Percentiles rank a stretch among this genome's conserved stretches.
These are phyloP conservation scores for Candida ficus DNA, from an alignment of 805 yeast species.

Conservation along the genomic window DNA sequence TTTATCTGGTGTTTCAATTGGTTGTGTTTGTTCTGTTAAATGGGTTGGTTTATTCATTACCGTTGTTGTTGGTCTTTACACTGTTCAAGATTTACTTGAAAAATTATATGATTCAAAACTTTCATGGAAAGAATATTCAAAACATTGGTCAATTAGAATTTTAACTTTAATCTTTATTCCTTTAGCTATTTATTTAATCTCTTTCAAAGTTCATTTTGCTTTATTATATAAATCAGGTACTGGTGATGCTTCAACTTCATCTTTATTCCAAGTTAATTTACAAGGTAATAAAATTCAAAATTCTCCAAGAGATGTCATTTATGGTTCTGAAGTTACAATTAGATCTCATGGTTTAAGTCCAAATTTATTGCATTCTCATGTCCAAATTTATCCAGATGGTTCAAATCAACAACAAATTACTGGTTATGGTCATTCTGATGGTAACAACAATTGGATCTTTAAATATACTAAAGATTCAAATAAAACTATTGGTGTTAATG, in stretches of 20 bases:
- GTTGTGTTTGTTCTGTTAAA: constrained; percentile 80
- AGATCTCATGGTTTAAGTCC: constrained; percentile 70
- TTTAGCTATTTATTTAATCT: constrained; percentile 54
- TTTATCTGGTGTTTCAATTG: constrained; percentile 62
- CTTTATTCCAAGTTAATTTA: constrained; percentile 85
- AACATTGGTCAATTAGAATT: constrained; percentile 73
- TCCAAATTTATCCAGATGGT: constrained; percentile 69
- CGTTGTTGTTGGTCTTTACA: constrained; percentile 53
- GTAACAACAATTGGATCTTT: constrained; percentile 64
- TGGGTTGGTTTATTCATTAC: constrained; percentile 81
- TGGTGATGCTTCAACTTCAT: constrained; percentile 88
- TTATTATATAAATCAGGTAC: constrained; percentile 79
- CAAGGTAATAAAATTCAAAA: constrained; percentile 61
- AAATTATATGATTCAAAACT: constrained; percentile 32
- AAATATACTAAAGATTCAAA: constrained; percentile 47
- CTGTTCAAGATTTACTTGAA: constrained; percentile 45
- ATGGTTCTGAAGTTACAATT: constrained; percentile 44
- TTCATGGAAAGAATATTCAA: constrained; percentile 32
- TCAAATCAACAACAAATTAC: constrained; percentile 76
- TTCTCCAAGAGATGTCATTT: constrained; percentile 60
- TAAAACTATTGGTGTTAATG: constrained; percentile 26
- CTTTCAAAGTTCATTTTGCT: constrained; percentile 78
- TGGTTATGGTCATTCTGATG: constrained; percentile 71
- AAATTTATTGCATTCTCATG: constrained; percentile 82
- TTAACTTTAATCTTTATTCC: constrained; percentile 69